These are phyloP conservation scores for Neckera pumila DNA, from an alignment of 225 moss, liverwort and hornwort species.

Conservation along the genomic window DNA sequence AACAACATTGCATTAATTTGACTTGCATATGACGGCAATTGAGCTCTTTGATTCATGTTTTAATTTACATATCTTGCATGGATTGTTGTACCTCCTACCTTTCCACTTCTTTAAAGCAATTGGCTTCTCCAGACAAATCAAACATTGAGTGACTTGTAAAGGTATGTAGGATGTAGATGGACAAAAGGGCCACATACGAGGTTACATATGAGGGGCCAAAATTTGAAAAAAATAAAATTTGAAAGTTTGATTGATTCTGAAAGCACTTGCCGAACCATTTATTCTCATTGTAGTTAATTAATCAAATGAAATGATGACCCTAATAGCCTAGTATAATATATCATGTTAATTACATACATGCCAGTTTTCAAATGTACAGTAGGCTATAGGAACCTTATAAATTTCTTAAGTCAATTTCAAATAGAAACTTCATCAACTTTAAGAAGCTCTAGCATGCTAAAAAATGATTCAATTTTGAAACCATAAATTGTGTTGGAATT, in stretches of 20 bases:
- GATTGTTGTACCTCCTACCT: too few species aligned
- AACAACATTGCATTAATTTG: neutral
- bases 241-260: neutral
- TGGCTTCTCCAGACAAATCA: neutral
- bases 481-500: too few species aligned
- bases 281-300: too few species aligned
- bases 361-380: neutral
- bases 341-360: neutral
- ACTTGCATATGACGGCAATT: neutral
- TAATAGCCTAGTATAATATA: neutral
- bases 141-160: neutral
- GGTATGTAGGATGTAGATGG: neutral
- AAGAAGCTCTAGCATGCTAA: too few species aligned
- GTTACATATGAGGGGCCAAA: fast-evolving
- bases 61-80: neutral
- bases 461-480: too few species aligned
- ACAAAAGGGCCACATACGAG: neutral
- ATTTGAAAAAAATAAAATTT: too few species aligned
- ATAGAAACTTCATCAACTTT: too few species aligned
- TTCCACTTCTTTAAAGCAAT: neutral
- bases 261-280: fast-evolving
- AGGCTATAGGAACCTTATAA: too few species aligned
- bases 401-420: too few species aligned
- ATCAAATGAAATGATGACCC: fast-evolving
- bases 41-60: too few species aligned